A percentile compares a stretch with the other conserved stretches of the same genome.
Conservation (phyloP, 31 red algal species). For the Porphyra umbilicalis region DNA sequence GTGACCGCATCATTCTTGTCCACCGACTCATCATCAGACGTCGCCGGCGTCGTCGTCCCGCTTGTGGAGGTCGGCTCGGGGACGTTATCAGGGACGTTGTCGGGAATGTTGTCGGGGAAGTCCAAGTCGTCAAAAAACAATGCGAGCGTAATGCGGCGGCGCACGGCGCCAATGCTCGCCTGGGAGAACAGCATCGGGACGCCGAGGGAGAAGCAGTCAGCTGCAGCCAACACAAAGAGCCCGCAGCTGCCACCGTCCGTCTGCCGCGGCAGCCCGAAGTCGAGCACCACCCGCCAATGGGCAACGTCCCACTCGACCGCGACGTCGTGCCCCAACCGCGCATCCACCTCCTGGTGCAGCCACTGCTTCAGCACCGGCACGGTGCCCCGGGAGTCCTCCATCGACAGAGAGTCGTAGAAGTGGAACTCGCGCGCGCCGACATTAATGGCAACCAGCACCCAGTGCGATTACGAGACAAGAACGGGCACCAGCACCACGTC, state of each 20-base stretch:
- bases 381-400: constrained; percentile 3
- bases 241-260: constrained; percentile 55
- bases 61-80: too few relatives aligned
- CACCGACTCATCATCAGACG: too few relatives aligned
- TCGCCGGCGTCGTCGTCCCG: too few relatives aligned
- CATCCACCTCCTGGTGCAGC: constrained; percentile 48
- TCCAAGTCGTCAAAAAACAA: background rate
- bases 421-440: too few relatives aligned
- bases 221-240: constrained; percentile 53
- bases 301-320: constrained; percentile 21
- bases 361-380: constrained; percentile 29
- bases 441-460: too few relatives aligned
- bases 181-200: constrained; percentile 30
- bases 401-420: too few relatives aligned
- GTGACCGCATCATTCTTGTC: too few relatives aligned
- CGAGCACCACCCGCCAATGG: constrained; percentile 20
- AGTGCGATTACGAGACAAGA: too few relatives aligned
- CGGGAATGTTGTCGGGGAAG: too few relatives aligned
- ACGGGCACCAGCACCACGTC: too few relatives aligned
- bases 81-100: too few relatives aligned
- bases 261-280: constrained; percentile 38
- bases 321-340: constrained; percentile 26
- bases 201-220: constrained; percentile 58
- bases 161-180: constrained; percentile 27
- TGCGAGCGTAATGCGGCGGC: constrained; percentile 34